Percentiles rank a stretch among this genome's conserved stretches.
Conservation (phyloP, 495 filamentous ascomycete genomes). For the Tirmania nivea region DNA sequence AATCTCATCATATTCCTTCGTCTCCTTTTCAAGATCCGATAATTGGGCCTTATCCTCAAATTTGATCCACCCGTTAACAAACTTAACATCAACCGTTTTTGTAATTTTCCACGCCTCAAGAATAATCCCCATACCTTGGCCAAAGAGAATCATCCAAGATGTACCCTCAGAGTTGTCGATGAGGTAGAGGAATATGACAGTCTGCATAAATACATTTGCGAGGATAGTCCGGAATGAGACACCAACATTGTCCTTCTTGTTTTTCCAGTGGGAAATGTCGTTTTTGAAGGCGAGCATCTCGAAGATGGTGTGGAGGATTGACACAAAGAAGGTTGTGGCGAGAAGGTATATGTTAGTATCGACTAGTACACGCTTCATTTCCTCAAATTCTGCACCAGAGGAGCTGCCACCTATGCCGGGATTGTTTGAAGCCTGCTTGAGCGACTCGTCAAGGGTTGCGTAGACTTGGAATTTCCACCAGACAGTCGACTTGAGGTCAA, state of each 20-base stretch:
- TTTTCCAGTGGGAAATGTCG: slow-evolving; percentile 91
- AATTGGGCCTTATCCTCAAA: slow-evolving; percentile 97
- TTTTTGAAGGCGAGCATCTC: slow-evolving; percentile 93
- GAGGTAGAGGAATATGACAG: slow-evolving; percentile 91
- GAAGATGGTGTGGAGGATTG: slow-evolving; percentile 79
- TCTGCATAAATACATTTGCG: slow-evolving; percentile 95
- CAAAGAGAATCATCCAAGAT: slow-evolving; percentile 93
- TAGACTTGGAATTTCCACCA: slow-evolving; percentile 86
- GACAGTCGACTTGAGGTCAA: slow-evolving; percentile 56
- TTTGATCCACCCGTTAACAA: slow-evolving; percentile 48
- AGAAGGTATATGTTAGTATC: slow-evolving; percentile 89
- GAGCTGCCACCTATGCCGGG: slow-evolving; percentile 20
- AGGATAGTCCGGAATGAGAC: slow-evolving; percentile 89
- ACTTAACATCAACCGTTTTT: slow-evolving; percentile 78
- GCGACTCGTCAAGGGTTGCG: slow-evolving; percentile 63
- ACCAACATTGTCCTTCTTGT: slow-evolving; percentile 97
- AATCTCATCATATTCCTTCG: slow-evolving; percentile 92
- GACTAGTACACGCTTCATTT: slow-evolving; percentile 81
- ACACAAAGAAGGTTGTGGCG: slow-evolving; percentile 60
- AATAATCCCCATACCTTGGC: slow-evolving; percentile 79
- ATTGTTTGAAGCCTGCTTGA: slow-evolving; percentile 56
- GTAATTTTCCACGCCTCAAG: slow-evolving; percentile 98
- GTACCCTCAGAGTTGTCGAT: slow-evolving; percentile 94
- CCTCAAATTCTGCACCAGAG: slow-evolving; percentile 56
- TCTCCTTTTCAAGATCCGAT: slow-evolving; percentile 86